Conservation (phyloP, 345 rosid species). For the Geranium rotundifolium region DNA sequence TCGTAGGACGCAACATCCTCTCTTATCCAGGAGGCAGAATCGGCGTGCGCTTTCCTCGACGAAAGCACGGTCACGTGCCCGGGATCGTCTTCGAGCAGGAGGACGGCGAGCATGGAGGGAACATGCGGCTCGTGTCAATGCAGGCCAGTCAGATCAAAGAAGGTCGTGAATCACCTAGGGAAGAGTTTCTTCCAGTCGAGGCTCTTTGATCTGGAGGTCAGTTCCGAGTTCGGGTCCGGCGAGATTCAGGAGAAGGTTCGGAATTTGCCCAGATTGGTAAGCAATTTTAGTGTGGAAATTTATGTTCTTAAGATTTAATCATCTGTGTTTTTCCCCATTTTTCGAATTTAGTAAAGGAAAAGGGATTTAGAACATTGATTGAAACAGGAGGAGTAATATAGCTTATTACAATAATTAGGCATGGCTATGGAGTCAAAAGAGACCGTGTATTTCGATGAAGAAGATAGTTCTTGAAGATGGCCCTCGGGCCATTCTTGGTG, state of each 20-base stretch:
- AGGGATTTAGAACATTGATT: too few species aligned
- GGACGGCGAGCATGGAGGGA: constrained; percentile 86
- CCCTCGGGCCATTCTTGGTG: too few species aligned
- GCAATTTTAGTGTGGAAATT: neutral
- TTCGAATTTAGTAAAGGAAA: neutral
- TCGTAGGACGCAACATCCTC: constrained; percentile 39
- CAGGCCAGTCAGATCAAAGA: constrained; percentile 72
- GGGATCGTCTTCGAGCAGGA: constrained; percentile 79
- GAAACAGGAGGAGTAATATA: too few species aligned
- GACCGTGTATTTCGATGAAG: too few species aligned
- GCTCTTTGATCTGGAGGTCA: constrained; percentile 71
- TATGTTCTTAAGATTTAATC: neutral
- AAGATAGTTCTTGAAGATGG: too few species aligned
- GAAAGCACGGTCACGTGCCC: constrained; percentile 82
- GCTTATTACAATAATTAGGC: too few species aligned
- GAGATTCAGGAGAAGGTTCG: constrained; percentile 65
- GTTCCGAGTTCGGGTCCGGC: constrained; percentile 46
- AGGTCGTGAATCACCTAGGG: constrained; percentile 65
- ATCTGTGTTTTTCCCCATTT: neutral
- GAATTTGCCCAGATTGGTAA: constrained; percentile 75
- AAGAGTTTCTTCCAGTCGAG: constrained; percentile 71
- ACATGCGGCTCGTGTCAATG: constrained; percentile 76
- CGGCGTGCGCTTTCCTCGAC: constrained; percentile 44
- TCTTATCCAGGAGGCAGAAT: constrained; percentile 4
- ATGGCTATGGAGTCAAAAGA: too few species aligned